Conservation (phyloP, 345 rosid species). For the Rubroshorea leprosula region DNA sequence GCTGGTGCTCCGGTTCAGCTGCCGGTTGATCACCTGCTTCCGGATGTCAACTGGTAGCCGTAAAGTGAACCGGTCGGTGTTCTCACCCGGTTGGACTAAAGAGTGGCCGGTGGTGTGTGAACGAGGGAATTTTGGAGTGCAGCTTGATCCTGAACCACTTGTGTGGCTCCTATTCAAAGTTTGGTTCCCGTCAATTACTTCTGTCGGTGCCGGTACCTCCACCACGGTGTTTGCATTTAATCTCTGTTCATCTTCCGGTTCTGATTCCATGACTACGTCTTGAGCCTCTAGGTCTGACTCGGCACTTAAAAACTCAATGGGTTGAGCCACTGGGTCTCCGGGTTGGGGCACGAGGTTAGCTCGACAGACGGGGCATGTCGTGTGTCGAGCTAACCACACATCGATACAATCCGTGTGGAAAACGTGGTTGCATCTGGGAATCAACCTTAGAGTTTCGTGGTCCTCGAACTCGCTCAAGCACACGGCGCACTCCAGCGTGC, state of each 20-base stretch:
- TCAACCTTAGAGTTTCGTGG: conserved; percentile 84
- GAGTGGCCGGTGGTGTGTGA: conserved; percentile 97
- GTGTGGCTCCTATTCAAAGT: conserved; percentile 43
- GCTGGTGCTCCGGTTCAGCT: conserved; percentile 61
- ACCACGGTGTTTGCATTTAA: too few relatives aligned
- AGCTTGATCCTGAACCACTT: conserved; percentile 39
- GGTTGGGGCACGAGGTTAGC: conserved; percentile 52
- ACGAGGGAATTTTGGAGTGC: conserved; percentile 36
- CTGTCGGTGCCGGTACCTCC: conserved; percentile 24
- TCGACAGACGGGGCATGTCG: conserved; percentile 94
- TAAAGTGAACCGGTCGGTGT: conserved; percentile 76
- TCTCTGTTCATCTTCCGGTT: conserved; percentile 5
- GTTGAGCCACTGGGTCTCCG: conserved; percentile 25
- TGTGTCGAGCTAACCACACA: conserved; percentile 80
- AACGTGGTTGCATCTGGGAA: conserved; percentile 88
- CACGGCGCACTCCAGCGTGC: conserved; percentile 89
- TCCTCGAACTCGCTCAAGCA: conserved; percentile 86
- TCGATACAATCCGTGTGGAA: conserved; percentile 91
- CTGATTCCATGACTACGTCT: conserved; percentile 16
- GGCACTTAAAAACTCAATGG: neutral
- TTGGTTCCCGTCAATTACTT: conserved; percentile 1
- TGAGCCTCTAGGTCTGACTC: conserved; percentile 35
- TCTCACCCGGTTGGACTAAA: conserved; percentile 74
- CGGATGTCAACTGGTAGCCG: conserved; percentile 66
- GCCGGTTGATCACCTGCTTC: conserved; percentile 55